phyloP scores from a whole-genome alignment of 2,329 filamentous ascomycete species.

The Verticillium isaacii region DNA sequence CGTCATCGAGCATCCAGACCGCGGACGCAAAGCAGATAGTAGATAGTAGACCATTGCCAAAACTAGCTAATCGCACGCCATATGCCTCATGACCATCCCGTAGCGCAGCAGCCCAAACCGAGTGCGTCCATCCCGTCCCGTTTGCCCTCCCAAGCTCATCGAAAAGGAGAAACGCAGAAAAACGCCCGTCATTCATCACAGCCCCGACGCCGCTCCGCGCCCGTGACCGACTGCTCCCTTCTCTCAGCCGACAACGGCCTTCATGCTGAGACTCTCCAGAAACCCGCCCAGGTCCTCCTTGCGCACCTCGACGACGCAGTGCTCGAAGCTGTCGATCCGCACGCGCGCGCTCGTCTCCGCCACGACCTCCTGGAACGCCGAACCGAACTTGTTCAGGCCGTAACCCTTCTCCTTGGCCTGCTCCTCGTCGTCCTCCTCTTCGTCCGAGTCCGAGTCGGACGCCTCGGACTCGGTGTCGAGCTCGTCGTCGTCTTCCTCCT shows the following conservation, averaged over 20 bases:
- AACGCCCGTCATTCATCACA: background rate
- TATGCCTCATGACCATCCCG: background rate
- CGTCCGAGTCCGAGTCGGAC: slow-evolving; percentile 37
- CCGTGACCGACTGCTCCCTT: background rate
- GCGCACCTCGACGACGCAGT: slow-evolving; percentile 95
- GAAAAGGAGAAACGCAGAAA: background rate
- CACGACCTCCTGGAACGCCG: slow-evolving; percentile 92
- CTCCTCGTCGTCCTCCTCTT: slow-evolving; percentile 52
- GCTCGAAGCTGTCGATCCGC: slow-evolving; percentile 92
- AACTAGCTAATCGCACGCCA: background rate
- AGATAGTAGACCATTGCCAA: background rate
- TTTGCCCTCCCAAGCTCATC: background rate
- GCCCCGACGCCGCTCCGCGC: background rate
- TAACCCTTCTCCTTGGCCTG: slow-evolving; percentile 57
- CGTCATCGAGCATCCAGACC: background rate
- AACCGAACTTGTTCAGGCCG: slow-evolving; percentile 85
- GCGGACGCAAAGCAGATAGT: background rate
- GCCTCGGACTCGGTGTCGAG: slow-evolving; percentile 34
- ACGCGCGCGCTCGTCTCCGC: slow-evolving; percentile 86
- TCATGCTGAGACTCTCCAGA: slow-evolving; percentile 86
- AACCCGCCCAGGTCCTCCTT: slow-evolving; percentile 92
- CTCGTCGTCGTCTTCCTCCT: slow-evolving; percentile 46
- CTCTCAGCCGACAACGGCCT: slow-evolving; percentile 66
- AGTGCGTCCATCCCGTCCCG: background rate
- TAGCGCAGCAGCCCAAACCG: background rate